Conservation (phyloP, 2,329 filamentous ascomycete species). For the Arthrinium phaeospermum region DNA sequence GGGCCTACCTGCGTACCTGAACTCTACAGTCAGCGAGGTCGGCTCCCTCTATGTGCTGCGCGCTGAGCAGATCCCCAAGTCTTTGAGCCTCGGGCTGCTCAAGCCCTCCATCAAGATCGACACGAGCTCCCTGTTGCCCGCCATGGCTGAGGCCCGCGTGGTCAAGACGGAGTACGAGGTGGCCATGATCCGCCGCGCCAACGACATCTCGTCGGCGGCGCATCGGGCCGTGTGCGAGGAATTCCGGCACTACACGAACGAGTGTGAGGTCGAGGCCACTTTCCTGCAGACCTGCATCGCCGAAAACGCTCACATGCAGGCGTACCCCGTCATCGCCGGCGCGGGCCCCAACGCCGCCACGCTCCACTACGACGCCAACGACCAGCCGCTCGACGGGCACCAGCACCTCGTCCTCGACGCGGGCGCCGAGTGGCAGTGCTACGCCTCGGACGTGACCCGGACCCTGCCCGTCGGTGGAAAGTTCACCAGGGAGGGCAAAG, state of each 20-base stretch:
- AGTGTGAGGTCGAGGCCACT: conserved; percentile 81
- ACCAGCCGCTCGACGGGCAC: conserved; percentile 70
- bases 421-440: conserved; percentile 82
- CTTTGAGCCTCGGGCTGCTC: conserved; percentile 34
- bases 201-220: conserved; percentile 76
- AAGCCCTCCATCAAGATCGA: conserved; percentile 49
- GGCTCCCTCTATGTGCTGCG: conserved; percentile 53
- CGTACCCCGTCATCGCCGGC: conserved; percentile 89
- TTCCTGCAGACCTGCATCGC: conserved; percentile 77
- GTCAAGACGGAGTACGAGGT: conserved; percentile 89
- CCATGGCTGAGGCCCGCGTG: conserved; percentile 81
- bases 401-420: conserved; percentile 86
- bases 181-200: conserved; percentile 79
- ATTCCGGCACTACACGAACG: conserved; percentile 70
- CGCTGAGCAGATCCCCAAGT: conserved; percentile 47
- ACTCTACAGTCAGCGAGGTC: conserved; percentile 48
- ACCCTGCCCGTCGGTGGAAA: conserved; percentile 78
- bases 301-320: conserved; percentile 75
- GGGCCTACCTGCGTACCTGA: conserved; percentile 56
- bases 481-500: conserved; percentile 45
- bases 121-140: conserved; percentile 61
- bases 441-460: conserved; percentile 89
- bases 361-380: conserved; percentile 85
- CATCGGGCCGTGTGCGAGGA: conserved; percentile 75
- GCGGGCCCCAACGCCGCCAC: conserved; percentile 82